Evolutionary conservation across 192 early-diverging fungal species (phyloP).

Genomic region (Thamnidium elegans): DNA sequence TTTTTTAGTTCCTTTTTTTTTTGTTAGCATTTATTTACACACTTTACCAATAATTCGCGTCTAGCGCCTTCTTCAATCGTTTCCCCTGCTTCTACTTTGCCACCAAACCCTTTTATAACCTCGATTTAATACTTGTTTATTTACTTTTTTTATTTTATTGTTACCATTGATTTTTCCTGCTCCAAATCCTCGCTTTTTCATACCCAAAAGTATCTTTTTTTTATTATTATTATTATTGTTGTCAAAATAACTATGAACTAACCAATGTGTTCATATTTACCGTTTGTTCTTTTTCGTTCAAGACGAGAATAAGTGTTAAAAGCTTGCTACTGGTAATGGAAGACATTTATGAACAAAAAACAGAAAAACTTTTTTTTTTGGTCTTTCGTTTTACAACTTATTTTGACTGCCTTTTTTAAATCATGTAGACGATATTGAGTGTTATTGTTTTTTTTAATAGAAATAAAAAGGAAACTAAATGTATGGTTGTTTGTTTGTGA

Average conservation of each 20-base stretch:
- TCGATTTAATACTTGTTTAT: background rate
- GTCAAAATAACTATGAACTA: background rate
- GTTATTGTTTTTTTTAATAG: background rate
- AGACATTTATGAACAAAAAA: background rate
- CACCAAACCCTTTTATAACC: slow-evolving; percentile 61
- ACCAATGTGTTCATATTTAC: background rate
- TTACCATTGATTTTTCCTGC: slow-evolving; percentile 62
- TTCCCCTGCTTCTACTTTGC: slow-evolving; percentile 71
- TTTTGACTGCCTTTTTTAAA: too few species aligned
- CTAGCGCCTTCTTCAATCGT: slow-evolving; percentile 57
- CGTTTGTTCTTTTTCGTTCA: slow-evolving; percentile 24
- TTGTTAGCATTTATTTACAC: background rate
- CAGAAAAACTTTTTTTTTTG: slow-evolving; percentile 9
- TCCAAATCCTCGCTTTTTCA: slow-evolving; percentile 84
- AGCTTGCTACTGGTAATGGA: background rate
- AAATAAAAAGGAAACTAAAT: background rate
- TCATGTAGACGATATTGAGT: too few species aligned
- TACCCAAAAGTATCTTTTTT: slow-evolving; percentile 60
- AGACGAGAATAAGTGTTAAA: slow-evolving; percentile 10
- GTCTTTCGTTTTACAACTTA: too few species aligned
- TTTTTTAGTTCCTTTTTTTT: background rate
- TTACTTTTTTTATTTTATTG: background rate
- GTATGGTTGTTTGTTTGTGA: too few species aligned
- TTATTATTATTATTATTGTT: background rate
- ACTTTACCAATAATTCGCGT: slow-evolving; percentile 51